phyloP scores from a whole-genome alignment of 768 basidiomycete species.

The Suillus tomentosus region DNA sequence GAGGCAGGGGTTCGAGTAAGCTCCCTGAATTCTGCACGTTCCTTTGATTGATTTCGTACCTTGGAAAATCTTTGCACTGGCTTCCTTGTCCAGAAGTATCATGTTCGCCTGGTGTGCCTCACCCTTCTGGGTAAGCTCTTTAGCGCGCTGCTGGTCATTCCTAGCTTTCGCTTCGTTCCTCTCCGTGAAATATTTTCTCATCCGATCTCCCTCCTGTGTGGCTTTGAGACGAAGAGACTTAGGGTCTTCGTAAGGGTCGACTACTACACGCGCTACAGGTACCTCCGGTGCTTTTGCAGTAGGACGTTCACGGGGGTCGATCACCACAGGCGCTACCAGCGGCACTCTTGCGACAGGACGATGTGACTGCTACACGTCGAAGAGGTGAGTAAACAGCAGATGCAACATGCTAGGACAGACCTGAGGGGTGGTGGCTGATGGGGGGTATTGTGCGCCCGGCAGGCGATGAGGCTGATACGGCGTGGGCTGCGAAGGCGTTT shows the following conservation, averaged over 20 bases:
- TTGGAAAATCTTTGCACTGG: slow-evolving; percentile 79
- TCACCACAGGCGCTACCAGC: neutral
- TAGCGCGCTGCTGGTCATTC: slow-evolving; percentile 42
- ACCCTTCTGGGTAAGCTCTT: slow-evolving; percentile 73
- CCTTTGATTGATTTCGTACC: slow-evolving; percentile 48
- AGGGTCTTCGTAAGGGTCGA: neutral
- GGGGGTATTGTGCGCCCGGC: neutral
- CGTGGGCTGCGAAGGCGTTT: neutral
- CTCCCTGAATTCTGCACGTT: neutral
- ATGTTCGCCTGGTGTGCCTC: slow-evolving; percentile 72
- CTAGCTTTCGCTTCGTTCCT: slow-evolving; percentile 55
- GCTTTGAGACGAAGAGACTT: slow-evolving; percentile 67
- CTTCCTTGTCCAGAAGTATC: slow-evolving; percentile 72
- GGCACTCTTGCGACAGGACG: neutral
- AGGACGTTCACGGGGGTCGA: neutral
- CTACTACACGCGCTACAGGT: neutral
- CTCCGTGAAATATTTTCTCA: slow-evolving; percentile 61
- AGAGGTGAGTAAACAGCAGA: neutral
- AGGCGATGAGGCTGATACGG: neutral
- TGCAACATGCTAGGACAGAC: neutral
- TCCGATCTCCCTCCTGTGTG: slow-evolving; percentile 68
- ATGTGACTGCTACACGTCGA: neutral
- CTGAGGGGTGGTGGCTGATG: neutral
- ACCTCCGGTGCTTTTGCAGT: neutral
- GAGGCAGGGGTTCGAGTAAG: neutral